These are phyloP conservation scores for Xylaria palmicola DNA, from an alignment of 495 filamentous ascomycete genomes.

Conservation along the genomic window DNA sequence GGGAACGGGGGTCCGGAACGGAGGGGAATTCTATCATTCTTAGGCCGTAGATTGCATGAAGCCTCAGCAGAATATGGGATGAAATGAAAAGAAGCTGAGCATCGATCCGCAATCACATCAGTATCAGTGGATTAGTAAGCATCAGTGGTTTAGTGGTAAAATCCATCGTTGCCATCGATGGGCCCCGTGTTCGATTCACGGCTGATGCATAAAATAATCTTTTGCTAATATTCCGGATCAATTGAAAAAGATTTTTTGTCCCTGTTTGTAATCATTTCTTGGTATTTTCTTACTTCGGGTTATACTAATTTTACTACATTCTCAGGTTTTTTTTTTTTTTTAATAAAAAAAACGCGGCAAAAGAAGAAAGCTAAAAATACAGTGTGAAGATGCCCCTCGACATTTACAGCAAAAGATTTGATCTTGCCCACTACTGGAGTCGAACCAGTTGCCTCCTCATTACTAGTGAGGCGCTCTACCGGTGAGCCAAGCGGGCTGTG, in stretches of 20 bases:
- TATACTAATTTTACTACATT: too few species aligned
- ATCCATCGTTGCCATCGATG: slow-evolving; percentile 56
- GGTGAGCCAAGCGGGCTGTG: slow-evolving; percentile 17
- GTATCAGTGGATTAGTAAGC: slow-evolving; percentile 47
- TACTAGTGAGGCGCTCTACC: slow-evolving; percentile 21
- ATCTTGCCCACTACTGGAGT: slow-evolving; percentile 19
- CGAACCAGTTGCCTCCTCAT: slow-evolving; percentile 20
- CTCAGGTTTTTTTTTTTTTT: too few species aligned
- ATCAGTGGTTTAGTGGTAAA: slow-evolving; percentile 55
- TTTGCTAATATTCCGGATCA: not conserved
- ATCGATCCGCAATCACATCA: not conserved
- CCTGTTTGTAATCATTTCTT: too few species aligned
- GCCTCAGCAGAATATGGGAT: not conserved
- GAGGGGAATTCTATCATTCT: too few species aligned
- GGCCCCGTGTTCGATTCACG: slow-evolving; percentile 53
- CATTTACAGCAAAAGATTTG: too few species aligned
- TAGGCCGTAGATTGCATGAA: too few species aligned
- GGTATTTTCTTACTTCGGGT: too few species aligned
- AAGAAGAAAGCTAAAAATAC: too few species aligned
- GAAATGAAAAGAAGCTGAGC: not conserved
- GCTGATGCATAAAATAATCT: slow-evolving; percentile 33
- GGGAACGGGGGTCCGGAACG: too few species aligned
- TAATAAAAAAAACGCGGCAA: too few species aligned
- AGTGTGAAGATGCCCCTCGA: too few species aligned
- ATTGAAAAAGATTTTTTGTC: too few species aligned